A percentile compares a stretch with the other conserved stretches of the same genome.
These are phyloP conservation scores for Colletotrichum melonis DNA, from an alignment of 2,329 filamentous ascomycete genomes.

Conservation along the genomic window DNA sequence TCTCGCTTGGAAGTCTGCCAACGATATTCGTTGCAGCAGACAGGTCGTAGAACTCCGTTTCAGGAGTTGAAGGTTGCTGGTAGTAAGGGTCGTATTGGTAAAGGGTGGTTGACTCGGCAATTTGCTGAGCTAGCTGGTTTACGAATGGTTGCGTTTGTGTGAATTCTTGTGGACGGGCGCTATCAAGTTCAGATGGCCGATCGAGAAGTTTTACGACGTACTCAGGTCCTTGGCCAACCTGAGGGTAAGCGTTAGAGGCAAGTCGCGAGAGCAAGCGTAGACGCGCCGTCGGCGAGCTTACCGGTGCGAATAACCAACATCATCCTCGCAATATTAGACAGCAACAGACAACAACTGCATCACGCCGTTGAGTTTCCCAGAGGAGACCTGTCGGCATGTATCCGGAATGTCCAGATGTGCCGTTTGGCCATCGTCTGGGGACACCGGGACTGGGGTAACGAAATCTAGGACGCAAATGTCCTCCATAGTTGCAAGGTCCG, in stretches of 20 bases:
- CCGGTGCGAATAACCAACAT: slow-evolving; percentile 22
- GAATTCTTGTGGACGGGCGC: slow-evolving; percentile 20
- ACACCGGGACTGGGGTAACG: not conserved
- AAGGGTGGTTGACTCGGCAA: slow-evolving; percentile 28
- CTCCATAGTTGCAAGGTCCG: not conserved
- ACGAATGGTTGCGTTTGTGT: slow-evolving; percentile 33
- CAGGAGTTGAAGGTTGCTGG: slow-evolving; percentile 20
- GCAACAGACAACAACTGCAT: not conserved
- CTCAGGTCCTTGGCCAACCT: slow-evolving; percentile 39
- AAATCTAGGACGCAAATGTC: not conserved
- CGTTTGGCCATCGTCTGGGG: not conserved
- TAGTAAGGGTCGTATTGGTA: slow-evolving; percentile 7
- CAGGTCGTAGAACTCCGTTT: slow-evolving; percentile 14
- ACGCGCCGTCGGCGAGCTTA: slow-evolving; percentile 1
- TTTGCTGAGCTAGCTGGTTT: slow-evolving; percentile 25
- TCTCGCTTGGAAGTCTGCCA: slow-evolving; percentile 16
- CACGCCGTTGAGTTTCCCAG: not conserved
- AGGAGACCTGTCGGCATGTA: not conserved
- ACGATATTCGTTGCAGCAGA: slow-evolving; percentile 13
- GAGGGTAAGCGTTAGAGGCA: slow-evolving; percentile 7
- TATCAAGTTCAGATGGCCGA: slow-evolving; percentile 36
- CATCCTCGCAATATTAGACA: slow-evolving; percentile 23
- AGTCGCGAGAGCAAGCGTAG: not conserved
- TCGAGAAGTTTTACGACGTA: slow-evolving; percentile 39
- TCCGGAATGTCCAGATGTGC: not conserved